These are phyloP conservation scores for Gynandropsis gynandra DNA, from an alignment of 345 rosid genomes.

Conservation along the genomic window DNA sequence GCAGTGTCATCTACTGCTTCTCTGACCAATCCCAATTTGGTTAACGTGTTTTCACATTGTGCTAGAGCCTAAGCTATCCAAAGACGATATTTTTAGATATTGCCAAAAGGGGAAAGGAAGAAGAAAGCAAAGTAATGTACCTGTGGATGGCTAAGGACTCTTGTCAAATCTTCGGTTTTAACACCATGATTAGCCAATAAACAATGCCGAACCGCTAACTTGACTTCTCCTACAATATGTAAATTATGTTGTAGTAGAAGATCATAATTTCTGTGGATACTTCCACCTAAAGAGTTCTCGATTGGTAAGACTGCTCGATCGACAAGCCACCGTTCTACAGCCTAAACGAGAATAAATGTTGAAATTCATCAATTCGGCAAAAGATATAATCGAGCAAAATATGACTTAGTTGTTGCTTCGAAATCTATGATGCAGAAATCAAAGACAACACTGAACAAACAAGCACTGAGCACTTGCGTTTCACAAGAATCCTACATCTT, in stretches of 20 bases:
- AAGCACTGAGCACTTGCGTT: neutral
- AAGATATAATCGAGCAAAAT: slow-evolving; percentile 1
- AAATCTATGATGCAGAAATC: neutral
- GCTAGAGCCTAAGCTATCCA: slow-evolving; percentile 72
- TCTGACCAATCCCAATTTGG: slow-evolving; percentile 70
- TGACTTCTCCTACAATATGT: slow-evolving; percentile 97
- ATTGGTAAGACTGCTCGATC: slow-evolving; percentile 94
- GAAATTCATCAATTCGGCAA: neutral
- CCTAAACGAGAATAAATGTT: slow-evolving; percentile 31
- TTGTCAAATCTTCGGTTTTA: slow-evolving; percentile 57
- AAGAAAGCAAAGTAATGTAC: slow-evolving; percentile 27
- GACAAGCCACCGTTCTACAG: slow-evolving; percentile 88
- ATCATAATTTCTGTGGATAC: slow-evolving; percentile 96
- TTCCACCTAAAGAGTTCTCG: slow-evolving; percentile 97
- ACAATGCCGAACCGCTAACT: slow-evolving; percentile 86
- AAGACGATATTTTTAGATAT: neutral
- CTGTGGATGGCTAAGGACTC: slow-evolving; percentile 99
- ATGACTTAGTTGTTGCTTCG: neutral
- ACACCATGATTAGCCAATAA: slow-evolving; percentile 86
- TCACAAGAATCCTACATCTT: neutral
- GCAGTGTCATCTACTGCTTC: slow-evolving; percentile 97
- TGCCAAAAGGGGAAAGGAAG: neutral
- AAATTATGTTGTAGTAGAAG: slow-evolving; percentile 82
- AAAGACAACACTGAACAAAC: neutral
- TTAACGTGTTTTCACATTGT: slow-evolving; percentile 87